phyloP scores from a whole-genome alignment of 2,329 filamentous ascomycete genomes.

The Cladosporium sphaerospermum region DNA sequence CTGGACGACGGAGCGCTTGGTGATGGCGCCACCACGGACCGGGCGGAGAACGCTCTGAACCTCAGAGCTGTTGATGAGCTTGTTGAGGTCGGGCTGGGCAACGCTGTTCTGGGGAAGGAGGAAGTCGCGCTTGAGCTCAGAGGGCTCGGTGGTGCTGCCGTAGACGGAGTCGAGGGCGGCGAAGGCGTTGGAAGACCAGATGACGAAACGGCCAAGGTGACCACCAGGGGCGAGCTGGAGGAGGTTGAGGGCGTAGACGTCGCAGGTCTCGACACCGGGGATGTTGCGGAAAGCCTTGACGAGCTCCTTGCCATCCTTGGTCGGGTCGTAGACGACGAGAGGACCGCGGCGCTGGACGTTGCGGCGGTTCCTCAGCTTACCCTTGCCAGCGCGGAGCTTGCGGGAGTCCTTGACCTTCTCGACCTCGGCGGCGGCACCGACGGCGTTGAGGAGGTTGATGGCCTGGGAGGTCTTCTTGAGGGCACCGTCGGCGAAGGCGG shows the following conservation, averaged over 20 bases:
- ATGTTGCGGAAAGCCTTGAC: constrained; percentile 97
- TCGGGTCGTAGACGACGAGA: constrained; percentile 94
- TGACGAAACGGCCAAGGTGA: constrained; percentile 96
- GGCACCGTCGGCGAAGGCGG: constrained; percentile 72
- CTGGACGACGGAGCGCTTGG: constrained; percentile 86
- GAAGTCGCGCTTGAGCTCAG: constrained; percentile 98
- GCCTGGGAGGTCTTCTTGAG: constrained; percentile 85
- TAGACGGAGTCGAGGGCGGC: constrained; percentile 95
- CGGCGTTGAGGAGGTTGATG: constrained; percentile 77
- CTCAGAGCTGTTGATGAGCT: constrained; percentile 98
- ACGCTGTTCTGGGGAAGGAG: constrained; percentile 88
- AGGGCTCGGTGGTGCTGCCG: constrained; percentile 82
- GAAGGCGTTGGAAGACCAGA: constrained; percentile 98
- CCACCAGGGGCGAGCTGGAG: constrained; percentile 98
- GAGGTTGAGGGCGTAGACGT: constrained; percentile 92
- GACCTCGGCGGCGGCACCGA: constrained; percentile 84
- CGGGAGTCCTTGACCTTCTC: constrained; percentile 94
- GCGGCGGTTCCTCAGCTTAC: constrained; percentile 94
- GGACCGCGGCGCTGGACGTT: constrained; percentile 97
- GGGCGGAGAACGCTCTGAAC: constrained; percentile 92
- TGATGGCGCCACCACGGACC: constrained; percentile 81
- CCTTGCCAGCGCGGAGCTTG: constrained; percentile 98
- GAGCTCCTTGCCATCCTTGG: constrained; percentile 90
- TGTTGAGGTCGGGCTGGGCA: constrained; percentile 88
- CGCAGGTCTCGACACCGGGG: constrained; percentile 91